A percentile compares a stretch with the other conserved stretches of the same genome.
These are phyloP conservation scores for Acarospora socialis DNA, from an alignment of 2,329 filamentous ascomycete species.

Conservation along the genomic window DNA sequence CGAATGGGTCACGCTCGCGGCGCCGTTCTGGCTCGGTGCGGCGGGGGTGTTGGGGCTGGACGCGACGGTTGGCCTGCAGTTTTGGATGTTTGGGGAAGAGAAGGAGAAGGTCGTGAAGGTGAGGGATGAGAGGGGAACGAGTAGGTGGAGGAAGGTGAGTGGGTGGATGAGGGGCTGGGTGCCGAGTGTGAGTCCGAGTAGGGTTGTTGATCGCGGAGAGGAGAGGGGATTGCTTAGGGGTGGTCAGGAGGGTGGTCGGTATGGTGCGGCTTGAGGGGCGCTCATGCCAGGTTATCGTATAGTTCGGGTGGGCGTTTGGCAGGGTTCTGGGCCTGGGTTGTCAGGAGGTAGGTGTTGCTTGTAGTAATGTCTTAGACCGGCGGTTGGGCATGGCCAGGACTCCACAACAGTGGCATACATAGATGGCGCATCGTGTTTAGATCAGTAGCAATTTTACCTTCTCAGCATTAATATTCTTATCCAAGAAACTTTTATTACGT, in stretches of 20 bases:
- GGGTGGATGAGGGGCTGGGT: slow-evolving; percentile 56
- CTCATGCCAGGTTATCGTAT: not conserved
- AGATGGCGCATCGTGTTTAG: too few relatives aligned
- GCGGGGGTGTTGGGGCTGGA: slow-evolving; percentile 50
- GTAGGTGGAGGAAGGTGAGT: slow-evolving; percentile 41
- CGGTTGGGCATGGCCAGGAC: too few relatives aligned
- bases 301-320: not conserved
- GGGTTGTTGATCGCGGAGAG: slow-evolving; percentile 13
- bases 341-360: too few relatives aligned
- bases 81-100: slow-evolving; percentile 42
- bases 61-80: slow-evolving; percentile 48
- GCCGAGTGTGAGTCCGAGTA: slow-evolving; percentile 32
- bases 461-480: too few relatives aligned
- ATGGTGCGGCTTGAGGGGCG: not conserved
- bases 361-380: too few relatives aligned
- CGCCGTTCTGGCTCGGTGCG: slow-evolving; percentile 52
- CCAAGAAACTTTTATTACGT: too few relatives aligned
- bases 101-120: slow-evolving; percentile 31
- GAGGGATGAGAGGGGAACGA: slow-evolving; percentile 28
- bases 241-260: not conserved
- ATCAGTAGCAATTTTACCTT: too few relatives aligned
- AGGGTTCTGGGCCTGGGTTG: not conserved
- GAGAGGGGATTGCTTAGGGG: not conserved
- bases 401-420: too few relatives aligned
- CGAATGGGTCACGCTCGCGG: slow-evolving; percentile 43